A percentile compares a stretch with the other conserved stretches of the same genome.
Evolutionary conservation across 306 rosid genomes (phyloP).

Genomic region (Acacia crassicarpa): DNA sequence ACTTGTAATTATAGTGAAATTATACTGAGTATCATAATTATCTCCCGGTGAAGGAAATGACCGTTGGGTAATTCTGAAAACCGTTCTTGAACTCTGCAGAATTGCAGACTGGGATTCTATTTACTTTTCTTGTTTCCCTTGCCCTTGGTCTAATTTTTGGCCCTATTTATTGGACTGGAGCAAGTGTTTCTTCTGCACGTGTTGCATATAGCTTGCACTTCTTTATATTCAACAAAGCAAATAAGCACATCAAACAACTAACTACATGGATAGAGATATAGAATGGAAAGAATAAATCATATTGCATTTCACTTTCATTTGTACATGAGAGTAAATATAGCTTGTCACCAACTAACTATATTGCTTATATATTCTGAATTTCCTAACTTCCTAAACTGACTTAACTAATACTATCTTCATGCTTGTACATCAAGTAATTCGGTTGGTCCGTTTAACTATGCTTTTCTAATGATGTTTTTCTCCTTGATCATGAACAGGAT

Average conservation of each 20-base stretch:
- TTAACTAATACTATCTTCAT: neutral
- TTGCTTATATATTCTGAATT: neutral
- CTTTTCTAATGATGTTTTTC: neutral
- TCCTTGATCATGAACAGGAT: slow-evolving; percentile 57
- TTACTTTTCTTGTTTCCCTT: neutral
- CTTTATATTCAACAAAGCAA: neutral
- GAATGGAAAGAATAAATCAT: neutral
- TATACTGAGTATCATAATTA: neutral
- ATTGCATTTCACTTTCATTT: neutral
- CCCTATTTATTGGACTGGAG: neutral
- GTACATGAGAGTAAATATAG: neutral
- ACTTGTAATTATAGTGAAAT: neutral
- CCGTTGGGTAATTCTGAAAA: neutral
- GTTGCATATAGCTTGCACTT: neutral
- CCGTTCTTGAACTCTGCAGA: neutral
- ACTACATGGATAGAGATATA: too few relatives aligned
- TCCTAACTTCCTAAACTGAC: neutral
- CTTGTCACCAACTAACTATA: neutral
- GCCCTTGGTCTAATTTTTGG: neutral
- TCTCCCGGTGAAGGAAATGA: neutral
- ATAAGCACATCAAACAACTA: neutral
- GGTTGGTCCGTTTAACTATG: neutral
- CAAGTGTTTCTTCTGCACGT: neutral
- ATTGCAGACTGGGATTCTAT: neutral
- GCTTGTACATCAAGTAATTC: neutral